Conservation (phyloP, 2,329 filamentous ascomycete species). For the Grosmannia penicillata region DNA sequence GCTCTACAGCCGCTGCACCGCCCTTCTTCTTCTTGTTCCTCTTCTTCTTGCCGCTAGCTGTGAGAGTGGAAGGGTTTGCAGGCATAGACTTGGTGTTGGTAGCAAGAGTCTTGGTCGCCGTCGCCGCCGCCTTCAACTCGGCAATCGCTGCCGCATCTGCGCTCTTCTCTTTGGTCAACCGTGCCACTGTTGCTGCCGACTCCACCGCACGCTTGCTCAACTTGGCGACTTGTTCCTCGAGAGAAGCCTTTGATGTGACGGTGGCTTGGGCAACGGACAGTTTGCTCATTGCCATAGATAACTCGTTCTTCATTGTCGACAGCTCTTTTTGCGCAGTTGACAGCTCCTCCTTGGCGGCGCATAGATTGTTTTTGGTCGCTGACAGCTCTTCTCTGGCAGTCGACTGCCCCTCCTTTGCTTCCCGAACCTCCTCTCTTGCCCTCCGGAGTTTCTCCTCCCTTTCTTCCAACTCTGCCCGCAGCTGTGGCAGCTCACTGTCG, state of each 20-base stretch:
- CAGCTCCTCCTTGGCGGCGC: no score
- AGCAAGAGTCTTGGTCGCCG: background rate
- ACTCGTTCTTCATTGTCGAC: no score
- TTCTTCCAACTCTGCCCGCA: conserved; percentile 42
- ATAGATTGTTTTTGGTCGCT: no score
- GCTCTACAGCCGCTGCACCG: conserved; percentile 19
- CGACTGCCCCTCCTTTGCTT: conserved; percentile 52
- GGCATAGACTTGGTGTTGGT: no score
- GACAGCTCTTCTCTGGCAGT: conserved; percentile 55
- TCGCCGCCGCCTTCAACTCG: conserved; percentile 15
- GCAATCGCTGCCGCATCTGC: conserved; percentile 14
- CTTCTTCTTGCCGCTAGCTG: conserved; percentile 42
- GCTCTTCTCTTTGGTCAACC: conserved; percentile 16
- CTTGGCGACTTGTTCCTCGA: conserved; percentile 30
- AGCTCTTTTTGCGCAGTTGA: no score
- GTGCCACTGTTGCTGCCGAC: conserved; percentile 17
- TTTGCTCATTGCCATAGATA: no score
- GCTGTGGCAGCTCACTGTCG: conserved; percentile 64
- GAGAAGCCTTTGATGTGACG: conserved; percentile 33
- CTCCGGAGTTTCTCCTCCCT: conserved; percentile 54
- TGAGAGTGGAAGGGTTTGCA: background rate
- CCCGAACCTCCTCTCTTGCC: conserved; percentile 51
- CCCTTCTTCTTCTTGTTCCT: conserved; percentile 62
- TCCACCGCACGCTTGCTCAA: conserved; percentile 21
- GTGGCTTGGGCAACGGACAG: no score